These are phyloP conservation scores for Luffa aegyptiaca DNA, from an alignment of 306 rosid genomes.

Conservation along the genomic window DNA sequence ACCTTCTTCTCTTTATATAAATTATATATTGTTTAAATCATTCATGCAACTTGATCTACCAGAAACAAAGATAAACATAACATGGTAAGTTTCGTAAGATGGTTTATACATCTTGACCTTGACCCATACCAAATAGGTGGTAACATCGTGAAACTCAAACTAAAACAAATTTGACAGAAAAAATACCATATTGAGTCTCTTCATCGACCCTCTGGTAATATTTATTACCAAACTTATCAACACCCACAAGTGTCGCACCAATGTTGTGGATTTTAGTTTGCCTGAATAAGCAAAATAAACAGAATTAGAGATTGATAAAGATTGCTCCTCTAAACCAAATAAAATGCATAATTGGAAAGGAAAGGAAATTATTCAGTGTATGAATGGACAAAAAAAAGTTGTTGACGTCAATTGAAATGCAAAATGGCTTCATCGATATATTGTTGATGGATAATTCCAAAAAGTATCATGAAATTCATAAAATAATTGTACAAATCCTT, in stretches of 20 bases:
- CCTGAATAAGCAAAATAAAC: slow-evolving; percentile 37
- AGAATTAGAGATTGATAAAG: background rate
- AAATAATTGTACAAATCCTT: background rate
- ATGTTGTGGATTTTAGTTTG: slow-evolving; percentile 97
- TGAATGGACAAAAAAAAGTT: background rate
- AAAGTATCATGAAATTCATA: background rate
- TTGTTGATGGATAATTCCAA: background rate
- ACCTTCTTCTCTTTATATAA: background rate
- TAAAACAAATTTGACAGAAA: background rate
- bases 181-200: slow-evolving; percentile 50
- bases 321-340: background rate
- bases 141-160: background rate
- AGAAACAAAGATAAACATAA: background rate
- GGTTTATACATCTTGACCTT: background rate
- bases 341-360: background rate
- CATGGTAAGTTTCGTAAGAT: background rate
- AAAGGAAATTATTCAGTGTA: background rate
- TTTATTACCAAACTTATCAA: slow-evolving; percentile 87
- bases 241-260: slow-evolving; percentile 83
- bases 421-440: background rate
- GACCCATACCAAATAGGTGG: background rate
- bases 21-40: background rate
- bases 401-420: background rate
- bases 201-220: slow-evolving; percentile 68
- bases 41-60: background rate